A percentile compares a stretch with the other conserved stretches of the same genome.
Evolutionary conservation across 257 asterid species (phyloP).

Genomic region (Forsythia suspensa): DNA sequence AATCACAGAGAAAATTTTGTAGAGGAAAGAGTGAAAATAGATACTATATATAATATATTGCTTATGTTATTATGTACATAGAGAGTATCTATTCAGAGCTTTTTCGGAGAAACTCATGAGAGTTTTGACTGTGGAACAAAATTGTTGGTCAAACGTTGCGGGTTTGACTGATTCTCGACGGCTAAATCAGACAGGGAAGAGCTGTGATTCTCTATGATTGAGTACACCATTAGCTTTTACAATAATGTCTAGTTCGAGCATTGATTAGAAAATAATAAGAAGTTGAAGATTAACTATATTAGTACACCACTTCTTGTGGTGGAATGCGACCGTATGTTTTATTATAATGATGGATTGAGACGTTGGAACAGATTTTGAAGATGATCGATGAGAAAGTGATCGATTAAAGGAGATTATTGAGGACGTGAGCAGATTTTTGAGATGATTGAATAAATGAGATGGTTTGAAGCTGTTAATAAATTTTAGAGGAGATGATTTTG

Average conservation of each 20-base stretch:
- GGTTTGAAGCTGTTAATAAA: no score
- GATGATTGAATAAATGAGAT: no score
- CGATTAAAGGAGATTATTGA: no score
- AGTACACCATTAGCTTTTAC: background rate
- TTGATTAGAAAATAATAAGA: no score
- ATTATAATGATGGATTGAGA: no score
- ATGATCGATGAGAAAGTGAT: no score
- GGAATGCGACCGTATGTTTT: no score
- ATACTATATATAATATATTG: background rate
- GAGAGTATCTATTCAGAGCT: background rate
- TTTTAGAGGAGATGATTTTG: no score
- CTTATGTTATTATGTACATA: background rate
- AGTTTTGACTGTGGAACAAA: constrained; percentile 3
- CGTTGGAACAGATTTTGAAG: no score
- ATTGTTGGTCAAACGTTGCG: constrained; percentile 13
- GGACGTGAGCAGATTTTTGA: no score
- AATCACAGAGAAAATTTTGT: background rate
- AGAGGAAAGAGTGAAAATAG: background rate
- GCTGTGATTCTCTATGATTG: background rate
- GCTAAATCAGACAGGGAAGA: constrained; percentile 27
- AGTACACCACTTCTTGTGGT: no score
- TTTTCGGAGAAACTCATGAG: background rate
- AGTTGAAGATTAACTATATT: no score
- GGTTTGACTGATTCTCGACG: constrained; percentile 46
- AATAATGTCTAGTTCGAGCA: background rate